These are phyloP conservation scores for Acacia pycnantha DNA, from an alignment of 331 rosid genomes.

Conservation along the genomic window DNA sequence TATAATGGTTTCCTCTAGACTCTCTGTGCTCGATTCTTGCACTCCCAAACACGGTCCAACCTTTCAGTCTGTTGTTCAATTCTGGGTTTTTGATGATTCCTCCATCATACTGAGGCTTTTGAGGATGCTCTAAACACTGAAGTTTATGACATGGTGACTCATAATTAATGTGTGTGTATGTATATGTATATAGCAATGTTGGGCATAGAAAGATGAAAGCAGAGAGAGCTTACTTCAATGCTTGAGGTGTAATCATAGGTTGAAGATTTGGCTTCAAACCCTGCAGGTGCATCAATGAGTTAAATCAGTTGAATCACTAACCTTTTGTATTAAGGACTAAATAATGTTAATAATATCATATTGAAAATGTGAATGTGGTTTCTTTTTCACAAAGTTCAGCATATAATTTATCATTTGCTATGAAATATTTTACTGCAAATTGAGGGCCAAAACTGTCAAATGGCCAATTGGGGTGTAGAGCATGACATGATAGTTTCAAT, in stretches of 20 bases:
- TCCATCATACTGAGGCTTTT: constrained; percentile 5
- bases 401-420: background rate
- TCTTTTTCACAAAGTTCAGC: background rate
- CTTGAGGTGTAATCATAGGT: constrained; percentile 6
- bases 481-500: background rate
- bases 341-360: background rate
- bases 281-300: background rate
- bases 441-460: background rate
- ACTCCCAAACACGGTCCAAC: background rate
- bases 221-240: constrained; percentile 1
- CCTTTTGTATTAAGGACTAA: background rate
- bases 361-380: background rate
- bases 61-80: background rate
- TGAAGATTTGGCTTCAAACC: background rate
- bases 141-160: background rate
- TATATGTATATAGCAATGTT: too few species aligned
- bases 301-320: background rate
- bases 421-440: background rate
- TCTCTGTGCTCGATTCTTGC: background rate
- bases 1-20: background rate
- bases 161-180: background rate
- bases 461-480: background rate
- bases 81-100: constrained; percentile 17
- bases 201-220: too few species aligned
- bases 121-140: constrained; percentile 17